phyloP scores from a whole-genome alignment of 169 alveolate genomes.

The Plasmodium cynomolgi region DNA sequence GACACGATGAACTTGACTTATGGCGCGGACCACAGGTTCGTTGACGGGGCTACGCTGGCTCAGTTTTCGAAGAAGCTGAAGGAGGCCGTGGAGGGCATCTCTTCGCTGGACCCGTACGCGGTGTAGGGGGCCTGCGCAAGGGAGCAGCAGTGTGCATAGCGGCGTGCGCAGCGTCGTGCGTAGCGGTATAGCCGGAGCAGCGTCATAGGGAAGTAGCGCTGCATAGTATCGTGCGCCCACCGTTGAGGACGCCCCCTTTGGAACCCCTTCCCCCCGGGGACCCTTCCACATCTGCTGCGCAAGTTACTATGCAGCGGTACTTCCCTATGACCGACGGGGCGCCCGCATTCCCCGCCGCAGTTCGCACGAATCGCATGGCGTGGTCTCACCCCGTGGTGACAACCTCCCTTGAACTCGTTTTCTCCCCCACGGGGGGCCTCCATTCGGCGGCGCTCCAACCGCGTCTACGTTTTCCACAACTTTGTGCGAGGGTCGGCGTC shows the following conservation, averaged over 20 bases:
- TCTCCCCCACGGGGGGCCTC: not conserved
- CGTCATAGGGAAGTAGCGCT: not conserved
- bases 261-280: not conserved
- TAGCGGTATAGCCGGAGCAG: not conserved
- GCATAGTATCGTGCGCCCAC: too few relatives aligned
- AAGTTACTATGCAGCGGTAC: not conserved
- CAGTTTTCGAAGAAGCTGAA: slow-evolving; percentile 68
- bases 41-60: slow-evolving; percentile 95
- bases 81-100: slow-evolving; percentile 8
- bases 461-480: not conserved
- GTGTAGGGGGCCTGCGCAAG: not conserved
- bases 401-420: not conserved
- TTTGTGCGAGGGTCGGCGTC: not conserved
- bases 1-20: slow-evolving; percentile 54
- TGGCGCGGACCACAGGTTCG: slow-evolving; percentile 94
- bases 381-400: not conserved
- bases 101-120: slow-evolving; percentile 21
- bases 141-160: not conserved
- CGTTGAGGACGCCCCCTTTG: not conserved
- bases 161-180: not conserved
- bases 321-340: not conserved
- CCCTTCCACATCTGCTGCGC: not conserved
- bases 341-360: not conserved
- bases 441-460: not conserved
- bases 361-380: not conserved